phyloP scores from a whole-genome alignment of 306 rosid species.

The Malus fusca region DNA sequence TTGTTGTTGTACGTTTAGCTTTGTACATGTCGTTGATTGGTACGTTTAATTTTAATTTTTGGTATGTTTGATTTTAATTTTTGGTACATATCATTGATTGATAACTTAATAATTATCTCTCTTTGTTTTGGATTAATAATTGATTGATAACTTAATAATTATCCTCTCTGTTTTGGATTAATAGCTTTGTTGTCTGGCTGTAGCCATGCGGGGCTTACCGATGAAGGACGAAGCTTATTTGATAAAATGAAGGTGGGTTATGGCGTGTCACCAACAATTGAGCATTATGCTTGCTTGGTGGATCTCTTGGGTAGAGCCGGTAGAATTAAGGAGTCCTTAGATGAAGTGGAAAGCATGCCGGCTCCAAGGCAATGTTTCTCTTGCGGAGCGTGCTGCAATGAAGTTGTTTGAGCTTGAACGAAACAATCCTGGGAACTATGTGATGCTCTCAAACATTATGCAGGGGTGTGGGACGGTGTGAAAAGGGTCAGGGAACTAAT shows the following conservation, averaged over 20 bases:
- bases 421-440: conserved; percentile 47
- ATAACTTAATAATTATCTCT: no score
- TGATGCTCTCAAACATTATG: conserved; percentile 50
- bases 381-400: conserved; percentile 32
- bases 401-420: conserved; percentile 43
- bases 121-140: no score
- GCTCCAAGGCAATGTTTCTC: conserved; percentile 35
- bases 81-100: no score
- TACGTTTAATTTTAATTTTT: no score
- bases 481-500: conserved; percentile 47
- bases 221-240: conserved; percentile 34
- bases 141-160: no score
- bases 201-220: conserved; percentile 42
- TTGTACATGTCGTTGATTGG: no score
- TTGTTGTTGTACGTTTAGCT: no score
- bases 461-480: conserved; percentile 44
- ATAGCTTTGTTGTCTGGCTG: conserved; percentile 52
- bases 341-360: conserved; percentile 29
- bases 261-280: conserved; percentile 31
- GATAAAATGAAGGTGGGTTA: conserved; percentile 26
- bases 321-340: conserved; percentile 32
- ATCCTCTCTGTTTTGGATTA: no score
- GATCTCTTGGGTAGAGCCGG: conserved; percentile 48
- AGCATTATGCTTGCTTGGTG: conserved; percentile 53
- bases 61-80: no score